These are phyloP conservation scores for Brassica hybrid DNA, from an alignment of 441 rosid genomes.

Conservation along the genomic window DNA sequence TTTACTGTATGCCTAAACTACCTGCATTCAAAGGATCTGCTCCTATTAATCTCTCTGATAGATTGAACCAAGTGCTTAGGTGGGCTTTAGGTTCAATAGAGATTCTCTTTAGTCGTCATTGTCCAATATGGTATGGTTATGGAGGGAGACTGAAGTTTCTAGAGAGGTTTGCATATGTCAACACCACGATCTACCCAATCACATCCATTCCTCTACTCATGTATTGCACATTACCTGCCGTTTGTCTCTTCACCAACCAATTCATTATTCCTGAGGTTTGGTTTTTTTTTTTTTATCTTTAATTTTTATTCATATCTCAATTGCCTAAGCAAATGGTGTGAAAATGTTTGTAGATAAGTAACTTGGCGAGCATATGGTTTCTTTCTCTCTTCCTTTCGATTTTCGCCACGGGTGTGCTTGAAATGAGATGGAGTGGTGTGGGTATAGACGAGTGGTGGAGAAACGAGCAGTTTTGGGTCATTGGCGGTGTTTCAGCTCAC, in stretches of 20 bases:
- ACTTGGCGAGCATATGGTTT: slow-evolving; percentile 89
- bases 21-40: slow-evolving; percentile 91
- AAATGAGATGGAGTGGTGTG: slow-evolving; percentile 95
- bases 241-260: slow-evolving; percentile 75
- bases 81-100: slow-evolving; percentile 94
- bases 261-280: slow-evolving; percentile 87
- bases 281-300: neutral
- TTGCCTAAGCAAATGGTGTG: neutral
- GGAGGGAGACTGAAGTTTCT: slow-evolving; percentile 81
- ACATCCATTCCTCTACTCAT: slow-evolving; percentile 81
- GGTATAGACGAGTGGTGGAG: slow-evolving; percentile 98
- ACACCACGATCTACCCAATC: slow-evolving; percentile 79
- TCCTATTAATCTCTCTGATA: slow-evolving; percentile 91
- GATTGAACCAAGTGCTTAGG: slow-evolving; percentile 90
- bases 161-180: slow-evolving; percentile 80
- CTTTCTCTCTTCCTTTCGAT: slow-evolving; percentile 84
- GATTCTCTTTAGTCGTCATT: slow-evolving; percentile 87
- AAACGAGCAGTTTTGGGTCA: slow-evolving; percentile 83
- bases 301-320: neutral
- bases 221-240: slow-evolving; percentile 83
- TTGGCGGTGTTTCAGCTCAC: slow-evolving; percentile 58
- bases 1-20: slow-evolving; percentile 56
- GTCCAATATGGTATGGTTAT: slow-evolving; percentile 95
- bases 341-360: slow-evolving; percentile 23
- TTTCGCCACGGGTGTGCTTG: slow-evolving; percentile 87